Evolutionary conservation across 2,329 filamentous ascomycete genomes (phyloP), one percentile per base, ranked within the genome.

Genomic region (Hirsutella rhossiliensis): DNA sequence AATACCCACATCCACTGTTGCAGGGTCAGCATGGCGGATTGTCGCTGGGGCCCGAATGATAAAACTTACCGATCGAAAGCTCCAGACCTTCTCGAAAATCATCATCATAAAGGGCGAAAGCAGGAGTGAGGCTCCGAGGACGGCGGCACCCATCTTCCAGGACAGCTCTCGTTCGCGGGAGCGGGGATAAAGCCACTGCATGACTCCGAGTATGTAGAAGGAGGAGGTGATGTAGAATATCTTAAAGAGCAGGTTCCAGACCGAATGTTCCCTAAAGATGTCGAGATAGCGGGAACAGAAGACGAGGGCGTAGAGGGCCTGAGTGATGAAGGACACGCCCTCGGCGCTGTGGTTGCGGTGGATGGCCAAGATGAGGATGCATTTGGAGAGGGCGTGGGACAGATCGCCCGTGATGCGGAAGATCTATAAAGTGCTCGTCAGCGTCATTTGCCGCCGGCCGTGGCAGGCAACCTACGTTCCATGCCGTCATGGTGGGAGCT

Each of bases 321-420:
- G 90, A 1, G 85, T 95, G 56, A 97, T 86, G 58, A 95, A 80
- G 20, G 88, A 95, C 48, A 96, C 84, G 47, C 89, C 87, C 72
- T 95, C 88, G 40, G 88, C 84, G 61, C 84, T 92, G 58, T 77
- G 77, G 60, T 96, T 95, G 52, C 78, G 77, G 65, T 95, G 87
- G 56, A 96, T 95, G 44, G 88, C 81, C 68, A 82, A 85, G 66
- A 96, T 87, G 54, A 96, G 75, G 59, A 96, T 92, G 62, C 82
- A 79, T 74, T 95, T 96, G 45, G 88, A 92, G 41, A 80, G 71
- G 39, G 87, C 78, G 61, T 97, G 90, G 56, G 84, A 87, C 55
- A 90, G 64, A 62, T 97, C 90, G 60, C 78, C 90, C 55, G 87
- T 62, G 56, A 94, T 75, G 56, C 87, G 85, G 65, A 95, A 78